Conservation (phyloP, 768 basidiomycete genomes). For the Termitomyces sp. region DNA sequence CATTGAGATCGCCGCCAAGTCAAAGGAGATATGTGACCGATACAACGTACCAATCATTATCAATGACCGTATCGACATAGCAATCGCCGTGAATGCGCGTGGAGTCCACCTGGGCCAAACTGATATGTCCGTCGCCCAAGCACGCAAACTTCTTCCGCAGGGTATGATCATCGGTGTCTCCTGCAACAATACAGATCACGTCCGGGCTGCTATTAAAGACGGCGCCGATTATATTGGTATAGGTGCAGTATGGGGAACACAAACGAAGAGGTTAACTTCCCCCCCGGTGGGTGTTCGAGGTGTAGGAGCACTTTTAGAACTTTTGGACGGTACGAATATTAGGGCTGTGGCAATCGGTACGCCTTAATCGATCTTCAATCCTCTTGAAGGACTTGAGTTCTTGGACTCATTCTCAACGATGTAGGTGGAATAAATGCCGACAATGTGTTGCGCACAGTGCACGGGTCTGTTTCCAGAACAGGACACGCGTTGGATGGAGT, state of each 20-base stretch:
- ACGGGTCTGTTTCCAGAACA: slow-evolving; percentile 58
- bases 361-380: slow-evolving; percentile 10
- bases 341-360: slow-evolving; percentile 84
- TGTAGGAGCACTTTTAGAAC: slow-evolving; percentile 59
- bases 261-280: slow-evolving; percentile 67
- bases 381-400: neutral
- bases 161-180: slow-evolving; percentile 77
- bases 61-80: slow-evolving; percentile 86
- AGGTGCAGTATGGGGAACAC: slow-evolving; percentile 78
- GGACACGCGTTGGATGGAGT: slow-evolving; percentile 69
- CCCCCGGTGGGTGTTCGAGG: slow-evolving; percentile 68
- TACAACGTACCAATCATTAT: slow-evolving; percentile 82
- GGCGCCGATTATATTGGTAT: slow-evolving; percentile 86
- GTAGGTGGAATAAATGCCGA: slow-evolving; percentile 81
- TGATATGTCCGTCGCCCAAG: slow-evolving; percentile 70
- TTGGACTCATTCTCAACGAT: neutral
- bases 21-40: slow-evolving; percentile 66
- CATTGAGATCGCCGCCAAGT: slow-evolving; percentile 61
- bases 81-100: slow-evolving; percentile 65
- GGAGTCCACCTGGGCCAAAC: slow-evolving; percentile 90
- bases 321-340: slow-evolving; percentile 55
- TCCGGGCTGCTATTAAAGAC: slow-evolving; percentile 51
- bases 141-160: slow-evolving; percentile 60
- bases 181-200: slow-evolving; percentile 64
- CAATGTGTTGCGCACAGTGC: slow-evolving; percentile 71